phyloP scores from a whole-genome alignment of 495 filamentous ascomycete genomes.

The Penicillium verhagenii region DNA sequence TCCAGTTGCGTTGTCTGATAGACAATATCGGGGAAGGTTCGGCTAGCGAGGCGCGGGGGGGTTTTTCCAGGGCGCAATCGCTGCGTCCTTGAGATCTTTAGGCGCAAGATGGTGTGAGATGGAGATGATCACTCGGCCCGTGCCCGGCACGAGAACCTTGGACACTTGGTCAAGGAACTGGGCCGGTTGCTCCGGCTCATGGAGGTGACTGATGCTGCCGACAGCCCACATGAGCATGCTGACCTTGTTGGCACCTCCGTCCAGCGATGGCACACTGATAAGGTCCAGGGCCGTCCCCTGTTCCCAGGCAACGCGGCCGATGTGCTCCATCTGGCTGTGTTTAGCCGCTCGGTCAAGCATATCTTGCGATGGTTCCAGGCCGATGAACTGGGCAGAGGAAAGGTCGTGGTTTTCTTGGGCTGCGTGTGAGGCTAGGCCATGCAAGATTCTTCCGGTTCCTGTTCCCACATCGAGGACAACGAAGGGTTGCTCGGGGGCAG shows the following conservation, averaged over 20 bases:
- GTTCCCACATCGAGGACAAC: slow-evolving; percentile 8
- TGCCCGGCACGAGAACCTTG: not conserved
- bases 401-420: not conserved
- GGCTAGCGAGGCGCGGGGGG: no score
- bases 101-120: no score
- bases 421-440: not conserved
- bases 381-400: not conserved
- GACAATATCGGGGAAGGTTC: no score
- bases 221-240: not conserved
- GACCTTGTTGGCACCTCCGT: not conserved
- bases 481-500: slow-evolving; percentile 2
- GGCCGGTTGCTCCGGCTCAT: not conserved
- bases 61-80: no score
- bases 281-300: not conserved
- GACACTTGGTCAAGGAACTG: not conserved
- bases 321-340: not conserved
- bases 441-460: slow-evolving; percentile 4
- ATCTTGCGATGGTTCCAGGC: not conserved
- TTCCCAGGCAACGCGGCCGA: not conserved
- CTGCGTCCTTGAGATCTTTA: no score
- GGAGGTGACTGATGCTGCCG: not conserved
- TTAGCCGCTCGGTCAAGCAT: not conserved
- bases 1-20: no score
- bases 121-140: not conserved
- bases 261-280: not conserved